Evolutionary conservation across 2,329 filamentous ascomycete genomes (phyloP), one percentile per base, ranked within the genome.

Genomic region (Fusarium circinatum): DNA sequence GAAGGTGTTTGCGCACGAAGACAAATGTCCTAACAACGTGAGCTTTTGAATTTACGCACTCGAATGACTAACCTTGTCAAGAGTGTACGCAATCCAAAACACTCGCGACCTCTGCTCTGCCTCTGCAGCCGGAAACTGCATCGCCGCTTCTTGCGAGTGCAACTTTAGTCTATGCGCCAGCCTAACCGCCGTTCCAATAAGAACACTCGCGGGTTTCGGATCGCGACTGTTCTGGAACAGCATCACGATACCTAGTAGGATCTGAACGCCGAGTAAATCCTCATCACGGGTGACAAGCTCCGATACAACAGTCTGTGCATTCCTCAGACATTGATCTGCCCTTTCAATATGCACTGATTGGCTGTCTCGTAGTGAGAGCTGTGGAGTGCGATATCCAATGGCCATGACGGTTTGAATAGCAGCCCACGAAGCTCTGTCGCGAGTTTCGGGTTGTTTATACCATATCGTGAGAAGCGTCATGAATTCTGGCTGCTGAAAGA

Each of bases 81-180:
- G 72, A 8, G 74, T 75, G 42, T 85, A 85, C 6, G 82, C 81
- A 13, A 84, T 79, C 84, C 83, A 85, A 48, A 85, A 85, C 4
- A 85, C 76, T 0, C 83, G 76, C 6, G 77, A 76, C 32, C 83
- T 74, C 36, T 84, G 82, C n/a, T 79, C 76, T 5, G 77, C 78
- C 8, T 83, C 79, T 0, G 80, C 79, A 0, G 78, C 70, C 1
- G 80, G 57, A 18, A 80, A 80, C 0, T 65, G 61, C 17, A 74
- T 64, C 1, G 75, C 62, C 0, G 78, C 67, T 3, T 77, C 66
- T 24, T 79, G 78, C 3, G 80, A 77, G 34, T 85, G 82, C 11
- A 85, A 61, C 6, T 77, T 76, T 34, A 85, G 56, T 0, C 79
- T 75, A 66, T 85, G 84, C 5, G 81, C 82, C 12, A 85, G 55